A percentile compares a stretch with the other conserved stretches of the same genome.
phyloP scores from a whole-genome alignment of 2,329 filamentous ascomycete genomes.

The Stachybotrys chartarum region DNA sequence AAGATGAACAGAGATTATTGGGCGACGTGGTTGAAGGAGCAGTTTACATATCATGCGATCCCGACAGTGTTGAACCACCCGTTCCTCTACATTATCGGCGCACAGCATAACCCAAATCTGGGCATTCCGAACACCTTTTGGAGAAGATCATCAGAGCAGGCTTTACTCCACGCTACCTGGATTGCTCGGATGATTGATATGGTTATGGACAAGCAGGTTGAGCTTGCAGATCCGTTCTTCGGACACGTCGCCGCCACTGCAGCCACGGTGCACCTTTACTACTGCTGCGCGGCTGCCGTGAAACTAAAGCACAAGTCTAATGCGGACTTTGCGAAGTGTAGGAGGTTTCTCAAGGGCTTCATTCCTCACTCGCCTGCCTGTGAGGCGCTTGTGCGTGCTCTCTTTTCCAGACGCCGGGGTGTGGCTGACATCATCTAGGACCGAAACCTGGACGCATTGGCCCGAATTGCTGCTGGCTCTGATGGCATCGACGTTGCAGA shows the following conservation, averaged over 20 bases:
- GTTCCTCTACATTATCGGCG: conserved; percentile 44
- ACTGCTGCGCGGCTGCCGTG: conserved; percentile 41
- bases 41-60: conserved; percentile 46
- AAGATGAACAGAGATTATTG: conserved; percentile 38
- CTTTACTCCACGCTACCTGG: conserved; percentile 45
- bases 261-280: conserved; percentile 46
- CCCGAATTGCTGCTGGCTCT: conserved; percentile 38
- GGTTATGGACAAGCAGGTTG: conserved; percentile 41
- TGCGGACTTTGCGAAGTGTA: conserved; percentile 43
- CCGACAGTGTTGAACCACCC: conserved; percentile 45
- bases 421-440: conserved; percentile 26
- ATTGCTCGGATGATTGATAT: conserved; percentile 47
- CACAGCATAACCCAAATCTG: conserved; percentile 43
- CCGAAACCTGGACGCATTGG: conserved; percentile 39
- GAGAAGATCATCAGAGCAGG: conserved; percentile 42
- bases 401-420: too few relatives aligned
- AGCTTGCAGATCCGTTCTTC: conserved; percentile 43
- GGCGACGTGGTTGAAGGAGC: conserved; percentile 44
- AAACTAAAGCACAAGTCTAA: conserved; percentile 44
- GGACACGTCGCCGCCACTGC: conserved; percentile 44
- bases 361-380: conserved; percentile 39
- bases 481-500: conserved; percentile 40
- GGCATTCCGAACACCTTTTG: conserved; percentile 48
- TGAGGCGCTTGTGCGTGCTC: conserved; percentile 30
- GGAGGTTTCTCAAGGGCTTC: conserved; percentile 40